Evolutionary conservation across 768 basidiomycete species (phyloP).

Genomic region (Tricholoma sp.): DNA sequence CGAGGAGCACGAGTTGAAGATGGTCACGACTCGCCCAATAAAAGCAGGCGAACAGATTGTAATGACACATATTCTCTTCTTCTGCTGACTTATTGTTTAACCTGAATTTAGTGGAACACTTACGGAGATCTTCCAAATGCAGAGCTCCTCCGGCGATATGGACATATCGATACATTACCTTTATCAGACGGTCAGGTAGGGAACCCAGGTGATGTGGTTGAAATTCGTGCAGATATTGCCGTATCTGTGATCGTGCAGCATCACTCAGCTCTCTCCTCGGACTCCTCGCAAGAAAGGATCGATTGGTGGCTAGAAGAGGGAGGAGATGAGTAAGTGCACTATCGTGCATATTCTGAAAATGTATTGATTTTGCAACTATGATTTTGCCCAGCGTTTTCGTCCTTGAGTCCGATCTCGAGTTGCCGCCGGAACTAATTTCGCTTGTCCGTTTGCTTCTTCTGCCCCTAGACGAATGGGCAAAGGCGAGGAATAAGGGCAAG

Average conservation of each 20-base stretch:
- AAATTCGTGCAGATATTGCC: slow-evolving; percentile 68
- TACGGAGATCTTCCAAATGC: slow-evolving; percentile 92
- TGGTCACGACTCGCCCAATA: slow-evolving; percentile 77
- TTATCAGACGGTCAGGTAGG: slow-evolving; percentile 46
- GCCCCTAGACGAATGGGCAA: slow-evolving; percentile 52
- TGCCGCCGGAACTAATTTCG: slow-evolving; percentile 56
- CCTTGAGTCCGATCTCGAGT: slow-evolving; percentile 43
- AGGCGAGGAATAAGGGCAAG: slow-evolving; percentile 54
- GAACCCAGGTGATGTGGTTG: slow-evolving; percentile 78
- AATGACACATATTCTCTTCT: slow-evolving; percentile 21
- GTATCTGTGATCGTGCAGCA: slow-evolving; percentile 35
- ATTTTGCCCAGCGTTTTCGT: slow-evolving; percentile 43
- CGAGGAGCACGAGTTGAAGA: slow-evolving; percentile 63
- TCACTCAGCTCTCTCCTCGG: slow-evolving; percentile 15
- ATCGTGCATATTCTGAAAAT: not conserved
- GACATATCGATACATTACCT: slow-evolving; percentile 79
- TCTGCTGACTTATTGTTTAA: slow-evolving; percentile 6
- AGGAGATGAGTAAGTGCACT: slow-evolving; percentile 72
- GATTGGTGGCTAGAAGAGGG: slow-evolving; percentile 94
- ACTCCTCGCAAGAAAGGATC: slow-evolving; percentile 52
- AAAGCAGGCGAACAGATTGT: slow-evolving; percentile 84
- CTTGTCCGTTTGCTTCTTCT: slow-evolving; percentile 62
- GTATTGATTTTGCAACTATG: not conserved
- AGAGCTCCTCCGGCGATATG: slow-evolving; percentile 90
- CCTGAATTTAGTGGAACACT: slow-evolving; percentile 74